These are phyloP conservation scores for Hymenotorrendiella dingleyae DNA, from an alignment of 2,329 filamentous ascomycete genomes.

Conservation along the genomic window DNA sequence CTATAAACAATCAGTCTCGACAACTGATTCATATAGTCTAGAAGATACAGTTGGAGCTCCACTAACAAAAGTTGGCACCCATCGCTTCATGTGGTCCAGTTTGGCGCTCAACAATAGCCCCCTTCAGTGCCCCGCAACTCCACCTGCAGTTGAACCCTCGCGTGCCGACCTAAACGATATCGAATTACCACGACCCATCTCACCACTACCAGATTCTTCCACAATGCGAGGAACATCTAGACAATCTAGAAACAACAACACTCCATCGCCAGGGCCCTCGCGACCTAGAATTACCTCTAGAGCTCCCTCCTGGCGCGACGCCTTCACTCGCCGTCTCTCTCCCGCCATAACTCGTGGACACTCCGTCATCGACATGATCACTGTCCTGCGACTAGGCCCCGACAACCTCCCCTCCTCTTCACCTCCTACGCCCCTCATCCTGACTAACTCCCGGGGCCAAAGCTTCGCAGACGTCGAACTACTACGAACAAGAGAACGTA, in stretches of 20 bases:
- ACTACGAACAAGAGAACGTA: constrained; percentile 43
- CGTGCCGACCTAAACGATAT: constrained; percentile 20
- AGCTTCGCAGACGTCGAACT: constrained; percentile 31
- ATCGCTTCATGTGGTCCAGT: constrained; percentile 28
- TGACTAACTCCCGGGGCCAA: constrained; percentile 24
- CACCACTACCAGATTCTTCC: constrained; percentile 7
- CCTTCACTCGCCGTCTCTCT: constrained; percentile 17
- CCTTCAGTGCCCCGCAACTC: constrained; percentile 8
- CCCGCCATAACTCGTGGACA: constrained; percentile 11
- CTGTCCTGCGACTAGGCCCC: constrained; percentile 15
- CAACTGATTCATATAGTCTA: constrained; percentile 11
- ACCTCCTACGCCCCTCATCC: constrained; percentile 16
- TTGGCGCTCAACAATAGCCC: constrained; percentile 16
- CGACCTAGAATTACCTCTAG: too few relatives aligned
- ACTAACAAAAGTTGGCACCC: constrained; percentile 13
- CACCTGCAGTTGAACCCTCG: constrained; percentile 14
- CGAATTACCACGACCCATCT: constrained; percentile 16
- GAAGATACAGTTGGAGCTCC: neutral
- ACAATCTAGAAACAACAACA: neutral
- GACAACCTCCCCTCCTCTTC: constrained; percentile 9
- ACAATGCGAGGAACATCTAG: constrained; percentile 2
- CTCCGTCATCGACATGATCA: constrained; percentile 21
- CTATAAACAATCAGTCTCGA: constrained; percentile 16
- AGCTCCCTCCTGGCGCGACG: constrained; percentile 19
- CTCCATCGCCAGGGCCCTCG: constrained; percentile 6